A percentile compares a stretch with the other conserved stretches of the same genome.
Conservation (phyloP, 345 rosid species). For the Cardamine chenopodiifolia region DNA sequence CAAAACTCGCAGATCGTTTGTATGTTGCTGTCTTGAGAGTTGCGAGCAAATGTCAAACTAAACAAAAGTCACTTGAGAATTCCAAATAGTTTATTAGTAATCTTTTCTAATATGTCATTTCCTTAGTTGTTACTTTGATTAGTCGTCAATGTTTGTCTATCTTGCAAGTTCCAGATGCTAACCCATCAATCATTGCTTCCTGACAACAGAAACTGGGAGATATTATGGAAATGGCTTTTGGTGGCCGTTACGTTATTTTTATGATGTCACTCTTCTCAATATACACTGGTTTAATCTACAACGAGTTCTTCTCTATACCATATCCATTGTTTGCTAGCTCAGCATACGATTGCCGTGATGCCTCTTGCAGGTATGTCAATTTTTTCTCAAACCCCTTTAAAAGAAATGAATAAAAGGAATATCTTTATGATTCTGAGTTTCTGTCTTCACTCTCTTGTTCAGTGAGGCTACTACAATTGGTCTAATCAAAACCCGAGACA, state of each 20-base stretch:
- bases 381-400: conserved; percentile 11
- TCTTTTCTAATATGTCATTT: background rate
- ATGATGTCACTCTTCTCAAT: conserved; percentile 96
- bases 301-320: conserved; percentile 97
- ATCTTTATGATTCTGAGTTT: conserved; percentile 1
- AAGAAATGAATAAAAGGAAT: background rate
- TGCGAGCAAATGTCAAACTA: background rate
- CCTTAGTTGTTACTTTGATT: conserved; percentile 17
- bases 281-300: conserved; percentile 91
- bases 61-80: background rate
- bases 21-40: conserved; percentile 16
- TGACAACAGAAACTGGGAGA: conserved; percentile 85
- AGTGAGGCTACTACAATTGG: conserved; percentile 89
- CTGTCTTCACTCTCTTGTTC: conserved; percentile 26
- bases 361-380: conserved; percentile 72
- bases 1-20: conserved; percentile 3
- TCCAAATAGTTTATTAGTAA: background rate
- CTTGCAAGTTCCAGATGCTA: conserved; percentile 25
- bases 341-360: conserved; percentile 95
- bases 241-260: conserved; percentile 93
- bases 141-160: background rate
- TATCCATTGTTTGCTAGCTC: conserved; percentile 80
- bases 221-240: conserved; percentile 95
- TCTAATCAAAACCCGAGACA: conserved; percentile 69
- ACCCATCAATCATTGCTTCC: conserved; percentile 20